phyloP scores from a whole-genome alignment of 2,329 filamentous ascomycete species.

The Alternaria hordeiaustralica region DNA sequence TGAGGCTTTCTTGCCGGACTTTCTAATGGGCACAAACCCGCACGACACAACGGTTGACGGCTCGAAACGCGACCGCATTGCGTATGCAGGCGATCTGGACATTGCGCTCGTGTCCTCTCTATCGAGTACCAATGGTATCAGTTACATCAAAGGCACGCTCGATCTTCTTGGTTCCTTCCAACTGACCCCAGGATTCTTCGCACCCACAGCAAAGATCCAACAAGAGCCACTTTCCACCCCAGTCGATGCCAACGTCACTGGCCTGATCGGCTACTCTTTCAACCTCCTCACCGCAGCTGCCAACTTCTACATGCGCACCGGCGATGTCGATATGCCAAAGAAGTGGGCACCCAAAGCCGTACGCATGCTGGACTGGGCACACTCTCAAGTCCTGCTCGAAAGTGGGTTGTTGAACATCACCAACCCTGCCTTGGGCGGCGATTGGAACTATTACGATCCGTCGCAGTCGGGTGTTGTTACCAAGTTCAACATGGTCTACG shows the following conservation, averaged over 20 bases:
- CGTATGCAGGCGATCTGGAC: background rate
- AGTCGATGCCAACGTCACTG: conserved; percentile 35
- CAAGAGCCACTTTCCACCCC: background rate
- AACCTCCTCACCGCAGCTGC: conserved; percentile 40
- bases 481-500: background rate
- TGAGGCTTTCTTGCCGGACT: conserved; percentile 38
- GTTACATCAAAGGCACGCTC: background rate
- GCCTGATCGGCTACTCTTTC: conserved; percentile 47
- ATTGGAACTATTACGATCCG: background rate
- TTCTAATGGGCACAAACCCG: conserved; percentile 47
- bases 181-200: background rate
- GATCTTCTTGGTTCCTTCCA: background rate
- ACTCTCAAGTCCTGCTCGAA: conserved; percentile 31
- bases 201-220: background rate
- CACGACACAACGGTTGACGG: conserved; percentile 44
- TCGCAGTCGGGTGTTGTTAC: background rate
- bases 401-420: conserved; percentile 4
- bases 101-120: background rate
- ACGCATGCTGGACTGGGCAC: conserved; percentile 47
- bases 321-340: conserved; percentile 31
- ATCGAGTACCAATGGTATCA: background rate
- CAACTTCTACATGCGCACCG: conserved; percentile 36
- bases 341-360: conserved; percentile 34
- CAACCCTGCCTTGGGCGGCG: background rate
- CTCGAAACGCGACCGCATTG: conserved; percentile 33